Percentiles rank a stretch among this genome's conserved stretches.
Evolutionary conservation across 805 yeast genomes (phyloP).

Genomic region (Candida anglica): DNA sequence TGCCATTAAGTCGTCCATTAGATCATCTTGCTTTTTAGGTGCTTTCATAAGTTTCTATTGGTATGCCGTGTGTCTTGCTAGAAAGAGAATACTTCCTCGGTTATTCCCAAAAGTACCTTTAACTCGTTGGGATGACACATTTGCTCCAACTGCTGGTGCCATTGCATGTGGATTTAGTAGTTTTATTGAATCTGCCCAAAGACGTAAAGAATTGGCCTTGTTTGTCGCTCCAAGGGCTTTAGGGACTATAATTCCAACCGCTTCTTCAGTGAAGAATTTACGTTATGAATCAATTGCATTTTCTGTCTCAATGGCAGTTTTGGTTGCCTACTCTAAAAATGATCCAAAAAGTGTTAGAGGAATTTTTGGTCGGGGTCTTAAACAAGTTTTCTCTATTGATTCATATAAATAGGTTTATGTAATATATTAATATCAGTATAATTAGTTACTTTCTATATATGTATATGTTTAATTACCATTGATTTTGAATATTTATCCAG

Average conservation of each 20-base stretch:
- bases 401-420: neutral
- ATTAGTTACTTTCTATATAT: no score
- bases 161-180: constrained; percentile 39
- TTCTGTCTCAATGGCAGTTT: constrained; percentile 19
- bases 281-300: constrained; percentile 16
- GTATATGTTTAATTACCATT: no score
- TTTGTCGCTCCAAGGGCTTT: constrained; percentile 30
- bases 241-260: constrained; percentile 16
- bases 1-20: constrained; percentile 22
- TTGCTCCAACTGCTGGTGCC: constrained; percentile 40
- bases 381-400: constrained; percentile 4
- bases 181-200: constrained; percentile 30
- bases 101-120: constrained; percentile 33
- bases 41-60: constrained; percentile 39
- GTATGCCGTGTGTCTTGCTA: constrained; percentile 44
- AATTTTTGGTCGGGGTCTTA: constrained; percentile 20
- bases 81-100: constrained; percentile 36
- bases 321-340: constrained; percentile 18
- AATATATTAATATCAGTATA: no score
- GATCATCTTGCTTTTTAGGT: constrained; percentile 44
- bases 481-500: no score
- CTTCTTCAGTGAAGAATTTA: constrained; percentile 6
- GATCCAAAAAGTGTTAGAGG: constrained; percentile 19
- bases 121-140: constrained; percentile 33
- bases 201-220: constrained; percentile 38